Base-by-base conservation (phyloP, 148 eudicot species). In the Camellia granthamiana region DNA sequence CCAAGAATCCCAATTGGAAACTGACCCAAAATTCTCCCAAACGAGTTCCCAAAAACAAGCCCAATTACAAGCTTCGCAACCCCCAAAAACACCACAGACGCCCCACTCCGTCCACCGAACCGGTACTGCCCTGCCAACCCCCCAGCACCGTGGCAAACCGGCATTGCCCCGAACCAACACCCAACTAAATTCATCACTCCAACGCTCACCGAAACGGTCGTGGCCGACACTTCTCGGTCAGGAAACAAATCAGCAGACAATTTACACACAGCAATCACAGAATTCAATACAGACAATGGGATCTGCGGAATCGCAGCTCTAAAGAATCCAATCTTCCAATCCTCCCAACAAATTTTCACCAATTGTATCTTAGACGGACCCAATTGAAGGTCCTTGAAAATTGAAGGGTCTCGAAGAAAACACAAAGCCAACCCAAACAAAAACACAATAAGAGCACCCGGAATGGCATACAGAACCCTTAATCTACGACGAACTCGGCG, bases 141-240 rank as follows among this genome's bases (percentile, higher is more conserved):
- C 0, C 92, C 92, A 3, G 92, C 92, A 3, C 92, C 92, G 51
- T 89, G 92, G 87, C 92, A 89, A 1, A 80, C 84, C 1, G 92
- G 92, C 92, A 89, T 89, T 19, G 90, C 92, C 9, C 92, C 92
- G 21, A 89, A 89, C 92, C 92, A 89, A 77, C 88, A 89, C 13
- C 92, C 92, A 0, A 86, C 84, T 56, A 89, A 77, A 65, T 89
- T 89, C 90, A 89, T 89, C 8, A 83, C 0, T 1, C 92, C 92
- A 18, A 89, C 92, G 12, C 90, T 89, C 9, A 87, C 70, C 0
- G 92, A 89, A 4, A 89, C 92, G 14, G 81, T 66, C 0, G 90
- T 84, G 3, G 84, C 88, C 1, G 92, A 87, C 7, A 80, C 79
- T 19, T 87, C 86, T 46, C 56, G 60, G 3, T 85, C 86, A 0